These are phyloP conservation scores for Lactifluus piperatus DNA, from an alignment of 768 basidiomycete species.

Conservation along the genomic window DNA sequence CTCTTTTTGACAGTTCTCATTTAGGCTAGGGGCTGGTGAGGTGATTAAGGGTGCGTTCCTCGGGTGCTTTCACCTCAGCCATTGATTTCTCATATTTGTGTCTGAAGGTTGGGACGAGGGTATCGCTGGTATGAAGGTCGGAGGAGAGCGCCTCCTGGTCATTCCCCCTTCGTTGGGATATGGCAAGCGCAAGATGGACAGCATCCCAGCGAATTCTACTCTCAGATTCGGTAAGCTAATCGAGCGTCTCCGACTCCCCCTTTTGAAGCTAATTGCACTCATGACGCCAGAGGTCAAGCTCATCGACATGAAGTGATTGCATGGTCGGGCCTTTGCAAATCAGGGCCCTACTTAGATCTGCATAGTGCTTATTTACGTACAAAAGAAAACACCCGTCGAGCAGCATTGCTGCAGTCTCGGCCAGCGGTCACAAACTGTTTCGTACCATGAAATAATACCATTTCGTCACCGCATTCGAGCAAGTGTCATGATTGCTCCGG, in stretches of 20 bases:
- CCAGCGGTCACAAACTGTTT: not conserved
- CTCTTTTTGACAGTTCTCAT: constrained; percentile 45
- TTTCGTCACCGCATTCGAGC: not conserved
- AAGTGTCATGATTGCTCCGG: not conserved
- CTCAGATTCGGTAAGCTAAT: constrained; percentile 63
- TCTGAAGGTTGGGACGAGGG: constrained; percentile 81
- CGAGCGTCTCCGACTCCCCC: not conserved
- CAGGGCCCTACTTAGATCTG: not conserved
- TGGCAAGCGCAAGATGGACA: constrained; percentile 51
- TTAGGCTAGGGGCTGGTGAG: constrained; percentile 77
- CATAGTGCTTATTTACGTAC: constrained; percentile 11
- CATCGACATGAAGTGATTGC: constrained; percentile 50
- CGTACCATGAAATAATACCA: not conserved
- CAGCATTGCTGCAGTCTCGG: not conserved
- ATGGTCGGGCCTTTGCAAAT: not conserved
- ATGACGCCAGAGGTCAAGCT: constrained; percentile 68
- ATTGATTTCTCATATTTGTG: not conserved
- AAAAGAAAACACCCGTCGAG: constrained; percentile 21
- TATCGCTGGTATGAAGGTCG: constrained; percentile 84
- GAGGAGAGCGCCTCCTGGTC: constrained; percentile 76
- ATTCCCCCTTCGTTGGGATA: constrained; percentile 67
- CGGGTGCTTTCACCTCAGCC: not conserved
- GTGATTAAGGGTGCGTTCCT: constrained; percentile 73
- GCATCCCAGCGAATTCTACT: constrained; percentile 75
- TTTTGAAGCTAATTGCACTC: constrained; percentile 6